A percentile compares a stretch with the other conserved stretches of the same genome.
Evolutionary conservation across 2,329 filamentous ascomycete genomes (phyloP).

Genomic region (Diaporthe helianthi): DNA sequence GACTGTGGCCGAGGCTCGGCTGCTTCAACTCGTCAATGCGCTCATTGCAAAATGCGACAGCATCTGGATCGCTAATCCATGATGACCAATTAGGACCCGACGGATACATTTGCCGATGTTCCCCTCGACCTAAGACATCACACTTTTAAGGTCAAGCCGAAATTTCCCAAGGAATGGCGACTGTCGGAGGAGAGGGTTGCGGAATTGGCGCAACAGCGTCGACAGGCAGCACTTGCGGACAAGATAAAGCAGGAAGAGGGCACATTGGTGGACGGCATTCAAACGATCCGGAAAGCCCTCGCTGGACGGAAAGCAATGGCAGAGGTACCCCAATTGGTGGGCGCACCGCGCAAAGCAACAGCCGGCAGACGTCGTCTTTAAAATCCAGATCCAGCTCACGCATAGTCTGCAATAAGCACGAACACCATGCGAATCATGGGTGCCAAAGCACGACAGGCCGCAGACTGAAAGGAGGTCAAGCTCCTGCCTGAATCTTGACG

Average conservation of each 20-base stretch:
- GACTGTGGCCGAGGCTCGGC: neutral
- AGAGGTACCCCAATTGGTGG: slow-evolving; percentile 18
- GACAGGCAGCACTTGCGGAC: slow-evolving; percentile 60
- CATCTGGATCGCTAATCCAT: neutral
- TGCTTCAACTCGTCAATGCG: neutral
- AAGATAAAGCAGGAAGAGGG: slow-evolving; percentile 59
- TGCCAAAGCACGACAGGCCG: neutral
- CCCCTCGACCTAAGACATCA: slow-evolving; percentile 90
- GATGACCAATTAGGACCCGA: slow-evolving; percentile 60
- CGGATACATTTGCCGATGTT: slow-evolving; percentile 85
- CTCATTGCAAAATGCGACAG: neutral
- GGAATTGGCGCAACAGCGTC: slow-evolving; percentile 69
- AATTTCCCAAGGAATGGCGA: slow-evolving; percentile 84
- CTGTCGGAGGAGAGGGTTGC: slow-evolving; percentile 73
- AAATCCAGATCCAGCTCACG: neutral
- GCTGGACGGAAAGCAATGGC: slow-evolving; percentile 8
- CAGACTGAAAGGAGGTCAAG: neutral
- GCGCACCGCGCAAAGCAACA: neutral
- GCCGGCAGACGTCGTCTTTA: slow-evolving; percentile 3
- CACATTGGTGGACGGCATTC: slow-evolving; percentile 63
- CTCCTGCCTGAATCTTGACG: neutral
- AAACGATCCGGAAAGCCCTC: slow-evolving; percentile 53
- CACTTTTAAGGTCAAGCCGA: slow-evolving; percentile 68
- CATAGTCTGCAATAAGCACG: neutral
- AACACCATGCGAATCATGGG: neutral